Conservation (phyloP, 148 eudicot genomes). For the Gaultheria prostrata region DNA sequence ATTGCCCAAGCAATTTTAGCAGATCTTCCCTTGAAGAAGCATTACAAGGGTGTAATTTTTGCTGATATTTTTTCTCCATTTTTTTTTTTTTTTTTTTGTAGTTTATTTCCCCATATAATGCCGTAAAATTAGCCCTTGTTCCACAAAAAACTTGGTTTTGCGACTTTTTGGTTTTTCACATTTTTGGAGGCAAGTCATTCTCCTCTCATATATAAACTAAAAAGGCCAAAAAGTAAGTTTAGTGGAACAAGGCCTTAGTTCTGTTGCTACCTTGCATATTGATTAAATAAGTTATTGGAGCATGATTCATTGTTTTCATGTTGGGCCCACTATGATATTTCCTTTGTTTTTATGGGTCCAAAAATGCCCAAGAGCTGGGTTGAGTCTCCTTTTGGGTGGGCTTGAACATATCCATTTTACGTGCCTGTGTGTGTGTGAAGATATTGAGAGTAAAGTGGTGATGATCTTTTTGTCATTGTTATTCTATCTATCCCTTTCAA, state of each 20-base stretch:
- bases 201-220: too few relatives aligned
- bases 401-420: slow-evolving; percentile 1
- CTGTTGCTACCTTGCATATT: background rate
- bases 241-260: background rate
- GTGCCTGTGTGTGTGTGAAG: background rate
- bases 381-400: background rate
- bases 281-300: background rate
- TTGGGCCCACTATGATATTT: background rate
- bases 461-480: background rate
- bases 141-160: too few relatives aligned
- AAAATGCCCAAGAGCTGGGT: background rate
- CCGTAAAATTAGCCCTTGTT: background rate
- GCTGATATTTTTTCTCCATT: background rate
- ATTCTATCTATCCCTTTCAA: background rate
- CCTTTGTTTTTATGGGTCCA: background rate
- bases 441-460: background rate
- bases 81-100: background rate
- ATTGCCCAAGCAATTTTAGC: background rate
- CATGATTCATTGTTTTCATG: background rate
- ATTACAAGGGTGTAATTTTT: background rate
- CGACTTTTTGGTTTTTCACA: too few relatives aligned
- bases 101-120: background rate
- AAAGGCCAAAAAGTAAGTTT: too few relatives aligned
- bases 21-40: background rate
- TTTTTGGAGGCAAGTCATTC: too few relatives aligned